Conservation (phyloP, 306 rosid genomes). For the Rosa multiflora region DNA sequence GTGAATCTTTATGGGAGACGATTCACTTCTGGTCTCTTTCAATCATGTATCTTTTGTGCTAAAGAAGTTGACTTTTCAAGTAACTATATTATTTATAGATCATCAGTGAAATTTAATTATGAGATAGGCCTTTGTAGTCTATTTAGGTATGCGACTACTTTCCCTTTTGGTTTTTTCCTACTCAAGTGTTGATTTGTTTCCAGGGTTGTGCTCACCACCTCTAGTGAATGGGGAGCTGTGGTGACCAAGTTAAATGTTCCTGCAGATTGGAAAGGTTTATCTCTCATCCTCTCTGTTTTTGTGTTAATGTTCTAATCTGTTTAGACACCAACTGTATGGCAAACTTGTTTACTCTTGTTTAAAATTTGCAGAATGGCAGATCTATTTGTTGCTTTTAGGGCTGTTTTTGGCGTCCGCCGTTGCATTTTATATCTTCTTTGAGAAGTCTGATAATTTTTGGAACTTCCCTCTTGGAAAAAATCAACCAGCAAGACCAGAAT, state of each 20-base stretch:
- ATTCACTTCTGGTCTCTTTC: neutral
- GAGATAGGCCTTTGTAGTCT: neutral
- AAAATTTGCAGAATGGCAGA: slow-evolving; percentile 96
- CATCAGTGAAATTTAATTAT: neutral
- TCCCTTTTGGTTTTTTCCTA: neutral
- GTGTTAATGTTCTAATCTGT: neutral
- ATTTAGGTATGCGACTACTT: neutral
- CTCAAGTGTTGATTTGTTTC: slow-evolving; percentile 17
- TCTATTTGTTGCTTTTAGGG: slow-evolving; percentile 72
- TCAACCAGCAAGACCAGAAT: slow-evolving; percentile 57
- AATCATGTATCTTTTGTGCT: neutral
- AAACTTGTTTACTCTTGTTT: neutral
- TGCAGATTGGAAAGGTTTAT: slow-evolving; percentile 92
- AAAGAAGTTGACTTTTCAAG: neutral
- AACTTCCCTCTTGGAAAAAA: slow-evolving; percentile 64
- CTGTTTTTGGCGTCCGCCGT: slow-evolving; percentile 72
- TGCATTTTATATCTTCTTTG: slow-evolving; percentile 72
- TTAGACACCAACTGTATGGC: neutral
- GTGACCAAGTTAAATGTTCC: slow-evolving; percentile 88
- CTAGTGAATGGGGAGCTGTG: slow-evolving; percentile 85
- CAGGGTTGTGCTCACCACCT: slow-evolving; percentile 81
- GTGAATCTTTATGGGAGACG: neutral
- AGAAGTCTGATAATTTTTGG: slow-evolving; percentile 95
- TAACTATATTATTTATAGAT: neutral
- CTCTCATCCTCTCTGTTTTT: neutral